phyloP scores from a whole-genome alignment of 2,329 filamentous ascomycete genomes.

The Colletotrichum sp. region DNA sequence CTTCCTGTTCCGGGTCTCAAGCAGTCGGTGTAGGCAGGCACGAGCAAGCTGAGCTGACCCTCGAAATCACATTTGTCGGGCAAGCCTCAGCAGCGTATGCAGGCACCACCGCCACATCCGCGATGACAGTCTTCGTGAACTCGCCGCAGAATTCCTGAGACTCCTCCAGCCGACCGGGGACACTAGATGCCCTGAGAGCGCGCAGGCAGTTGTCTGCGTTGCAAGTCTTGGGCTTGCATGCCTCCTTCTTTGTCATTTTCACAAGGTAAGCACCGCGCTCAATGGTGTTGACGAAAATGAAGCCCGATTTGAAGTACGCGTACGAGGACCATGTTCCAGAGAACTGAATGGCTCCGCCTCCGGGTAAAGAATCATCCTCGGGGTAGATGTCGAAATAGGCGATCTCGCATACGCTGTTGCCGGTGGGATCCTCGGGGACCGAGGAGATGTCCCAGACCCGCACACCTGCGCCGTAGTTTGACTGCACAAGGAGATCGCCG shows the following conservation, averaged over 20 bases:
- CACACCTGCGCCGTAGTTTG: slow-evolving; percentile 51
- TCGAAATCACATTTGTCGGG: slow-evolving; percentile 24
- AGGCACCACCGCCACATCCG: slow-evolving; percentile 24
- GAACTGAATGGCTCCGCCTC: slow-evolving; percentile 39
- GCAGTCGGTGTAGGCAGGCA: slow-evolving; percentile 26
- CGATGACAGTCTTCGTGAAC: slow-evolving; percentile 22
- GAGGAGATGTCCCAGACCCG: slow-evolving; percentile 37
- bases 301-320: slow-evolving; percentile 45
- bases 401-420: slow-evolving; percentile 44
- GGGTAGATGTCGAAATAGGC: slow-evolving; percentile 54
- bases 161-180: slow-evolving; percentile 24
- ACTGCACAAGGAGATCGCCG: slow-evolving; percentile 46
- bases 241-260: slow-evolving; percentile 32
- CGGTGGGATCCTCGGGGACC: slow-evolving; percentile 37
- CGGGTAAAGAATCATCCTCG: slow-evolving; percentile 46
- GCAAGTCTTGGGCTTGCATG: slow-evolving; percentile 25
- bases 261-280: slow-evolving; percentile 46
- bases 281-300: slow-evolving; percentile 47
- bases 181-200: slow-evolving; percentile 19
- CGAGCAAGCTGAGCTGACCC: slow-evolving; percentile 27
- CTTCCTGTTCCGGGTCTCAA: background rate
- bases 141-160: slow-evolving; percentile 25
- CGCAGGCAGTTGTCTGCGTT: slow-evolving; percentile 28
- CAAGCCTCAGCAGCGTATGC: slow-evolving; percentile 23
- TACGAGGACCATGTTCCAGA: slow-evolving; percentile 50